phyloP scores from a whole-genome alignment of 2,329 filamentous ascomycete species.

The Diatrype stigma region DNA sequence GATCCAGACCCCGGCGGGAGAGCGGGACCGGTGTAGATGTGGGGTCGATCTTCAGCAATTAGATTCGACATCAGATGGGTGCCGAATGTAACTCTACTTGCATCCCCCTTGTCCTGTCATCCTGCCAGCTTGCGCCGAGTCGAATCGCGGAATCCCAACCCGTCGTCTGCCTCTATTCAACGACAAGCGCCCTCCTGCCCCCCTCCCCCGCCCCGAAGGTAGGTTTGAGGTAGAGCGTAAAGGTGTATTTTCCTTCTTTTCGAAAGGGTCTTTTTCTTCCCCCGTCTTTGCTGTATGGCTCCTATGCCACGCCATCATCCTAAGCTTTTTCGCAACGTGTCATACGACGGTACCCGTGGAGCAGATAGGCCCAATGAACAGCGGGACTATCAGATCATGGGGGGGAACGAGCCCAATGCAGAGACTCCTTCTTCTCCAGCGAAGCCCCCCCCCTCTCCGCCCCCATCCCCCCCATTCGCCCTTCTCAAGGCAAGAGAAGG shows the following conservation, averaged over 20 bases:
- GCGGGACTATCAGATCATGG: not conserved
- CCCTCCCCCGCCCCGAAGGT: too few species aligned
- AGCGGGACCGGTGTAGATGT: not conserved
- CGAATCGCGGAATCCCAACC: not conserved
- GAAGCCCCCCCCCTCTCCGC: not conserved
- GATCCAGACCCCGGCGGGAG: not conserved
- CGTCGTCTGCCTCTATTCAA: not conserved
- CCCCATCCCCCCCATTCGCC: not conserved
- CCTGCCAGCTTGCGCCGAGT: not conserved
- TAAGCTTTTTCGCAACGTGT: not conserved
- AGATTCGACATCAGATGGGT: not conserved
- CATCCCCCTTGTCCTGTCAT: not conserved
- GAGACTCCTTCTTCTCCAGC: too few species aligned
- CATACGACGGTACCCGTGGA: not conserved
- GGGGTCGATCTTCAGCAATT: not conserved
- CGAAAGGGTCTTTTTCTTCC: not conserved
- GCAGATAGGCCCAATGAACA: not conserved
- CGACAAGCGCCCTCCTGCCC: not conserved
- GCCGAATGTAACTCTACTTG: not conserved
- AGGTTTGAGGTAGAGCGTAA: too few species aligned
- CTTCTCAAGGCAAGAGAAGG: not conserved
- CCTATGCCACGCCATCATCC: not conserved
- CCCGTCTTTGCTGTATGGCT: not conserved
- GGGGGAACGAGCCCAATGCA: not conserved
- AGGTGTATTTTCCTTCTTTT: too few species aligned